Evolutionary conservation across 2,329 filamentous ascomycete species (phyloP), one percentile per base, ranked within the genome.

Genomic region (Proliferodiscus dingleyae): DNA sequence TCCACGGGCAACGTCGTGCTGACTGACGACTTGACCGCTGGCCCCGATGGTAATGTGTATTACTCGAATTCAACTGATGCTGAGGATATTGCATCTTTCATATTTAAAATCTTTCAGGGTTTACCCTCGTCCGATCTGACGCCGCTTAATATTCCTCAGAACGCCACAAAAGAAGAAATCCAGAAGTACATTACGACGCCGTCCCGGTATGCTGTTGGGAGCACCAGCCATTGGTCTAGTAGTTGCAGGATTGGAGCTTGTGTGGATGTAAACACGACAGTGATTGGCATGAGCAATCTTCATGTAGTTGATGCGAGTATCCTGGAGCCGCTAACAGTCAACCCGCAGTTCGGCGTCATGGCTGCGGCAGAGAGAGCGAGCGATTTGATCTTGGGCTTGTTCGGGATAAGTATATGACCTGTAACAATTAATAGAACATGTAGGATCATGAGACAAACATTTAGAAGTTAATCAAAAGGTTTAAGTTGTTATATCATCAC

Each of bases 271-370:
- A 61, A 74, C 47, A 66, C 73, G 1, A 63, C 62, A 46, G 73
- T 77, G 0, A 61, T 69, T 5, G 73, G 74, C 0, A 74, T 70
- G 51, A 48, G 64, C 1, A 78, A 78, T 54, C 57, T 78, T 19
- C 69, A 73, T 46, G 73, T 78, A 1, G 66, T 77, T 3, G 74
- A 78, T 56, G 70, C 68, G 0, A 72, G 69, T 28, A 73, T 77
- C 30, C 50, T 75, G 6, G 58, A 67, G 23, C 74, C 74, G 1
- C 57, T 78, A 53, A 76, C 72, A 0, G 72, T 74, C 2, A 78
- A 78, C 53, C 75, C 75, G 1, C 72, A 74, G 51, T 73, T 77
- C 58, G 74, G 72, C 0, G 66, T 75, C 21, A 77, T 78, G 72
- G 68, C 74, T 16, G 73, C 71, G 4, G 75, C 67, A 0, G 75